A percentile compares a stretch with the other conserved stretches of the same genome.
Evolutionary conservation across 441 rosid species (phyloP).

Genomic region (Pelargonium myrrhifolium): DNA sequence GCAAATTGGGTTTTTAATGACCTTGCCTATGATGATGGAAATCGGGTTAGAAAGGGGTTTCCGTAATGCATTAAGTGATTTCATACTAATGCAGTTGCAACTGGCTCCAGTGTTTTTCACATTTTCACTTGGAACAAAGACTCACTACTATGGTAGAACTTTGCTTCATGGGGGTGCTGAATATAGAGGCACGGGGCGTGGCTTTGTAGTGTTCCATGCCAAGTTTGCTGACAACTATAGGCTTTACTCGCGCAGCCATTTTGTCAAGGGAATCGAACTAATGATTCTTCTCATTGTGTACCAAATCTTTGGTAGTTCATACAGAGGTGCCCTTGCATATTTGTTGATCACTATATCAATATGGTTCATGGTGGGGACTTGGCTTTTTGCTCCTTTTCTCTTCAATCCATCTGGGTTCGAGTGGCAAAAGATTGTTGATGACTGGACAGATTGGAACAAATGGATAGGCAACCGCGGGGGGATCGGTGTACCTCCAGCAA

Average conservation of each 20-base stretch:
- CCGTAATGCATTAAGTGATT: constrained; percentile 90
- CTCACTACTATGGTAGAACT: constrained; percentile 92
- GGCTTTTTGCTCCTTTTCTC: constrained; percentile 98
- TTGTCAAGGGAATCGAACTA: constrained; percentile 94
- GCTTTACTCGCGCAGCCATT: constrained; percentile 95
- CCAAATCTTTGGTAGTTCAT: constrained; percentile 77
- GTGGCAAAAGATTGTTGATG: constrained; percentile 34
- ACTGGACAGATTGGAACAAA: constrained; percentile 25
- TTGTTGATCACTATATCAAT: constrained; percentile 78
- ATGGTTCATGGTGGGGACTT: constrained; percentile 99
- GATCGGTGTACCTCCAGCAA: constrained; percentile 21
- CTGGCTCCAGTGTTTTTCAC: constrained; percentile 97
- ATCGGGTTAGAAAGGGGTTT: constrained; percentile 97
- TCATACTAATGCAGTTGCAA: constrained; percentile 92
- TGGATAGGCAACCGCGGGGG: constrained; percentile 25
- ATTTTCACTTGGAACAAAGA: constrained; percentile 96
- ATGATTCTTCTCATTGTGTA: constrained; percentile 84
- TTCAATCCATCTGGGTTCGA: constrained; percentile 97
- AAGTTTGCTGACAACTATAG: constrained; percentile 97
- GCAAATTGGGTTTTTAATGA: constrained; percentile 92
- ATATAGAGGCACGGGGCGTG: constrained; percentile 93
- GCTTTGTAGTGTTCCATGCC: constrained; percentile 96
- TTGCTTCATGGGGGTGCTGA: constrained; percentile 97
- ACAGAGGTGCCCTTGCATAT: constrained; percentile 80
- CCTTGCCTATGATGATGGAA: constrained; percentile 99